Percentiles rank a stretch among this genome's conserved stretches.
Evolutionary conservation across 1,284 basidiomycete species (phyloP).

Genomic region (Malassezia psittaci): DNA sequence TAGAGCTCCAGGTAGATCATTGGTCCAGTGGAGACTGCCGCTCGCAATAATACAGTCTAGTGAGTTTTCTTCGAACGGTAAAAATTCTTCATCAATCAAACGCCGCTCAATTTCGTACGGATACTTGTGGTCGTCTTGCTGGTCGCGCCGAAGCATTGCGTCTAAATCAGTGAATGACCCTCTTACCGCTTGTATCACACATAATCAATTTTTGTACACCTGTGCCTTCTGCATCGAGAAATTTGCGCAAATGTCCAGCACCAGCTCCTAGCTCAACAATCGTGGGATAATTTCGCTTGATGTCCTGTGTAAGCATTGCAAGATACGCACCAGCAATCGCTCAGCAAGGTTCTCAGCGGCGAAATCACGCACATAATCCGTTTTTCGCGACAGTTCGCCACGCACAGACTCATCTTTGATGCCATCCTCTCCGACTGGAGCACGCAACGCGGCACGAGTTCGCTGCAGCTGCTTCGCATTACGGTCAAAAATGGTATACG

Average conservation of each 20-base stretch:
- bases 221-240: constrained; percentile 64
- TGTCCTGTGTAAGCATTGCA: constrained; percentile 57
- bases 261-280: constrained; percentile 87
- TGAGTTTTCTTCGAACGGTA: constrained; percentile 58
- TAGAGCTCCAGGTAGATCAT: constrained; percentile 86
- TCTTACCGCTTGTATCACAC: constrained; percentile 63
- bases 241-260: constrained; percentile 79
- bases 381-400: constrained; percentile 57
- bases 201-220: constrained; percentile 61
- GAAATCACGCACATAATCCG: constrained; percentile 86
- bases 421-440: constrained; percentile 50
- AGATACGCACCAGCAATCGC: constrained; percentile 60
- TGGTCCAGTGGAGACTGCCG: constrained; percentile 90
- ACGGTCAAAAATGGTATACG: constrained; percentile 65
- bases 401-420: constrained; percentile 22
- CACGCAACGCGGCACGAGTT: constrained; percentile 60
- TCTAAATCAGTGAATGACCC: not conserved
- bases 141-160: constrained; percentile 26
- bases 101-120: constrained; percentile 36
- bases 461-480: constrained; percentile 69
- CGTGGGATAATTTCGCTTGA: constrained; percentile 69
- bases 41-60: constrained; percentile 88
- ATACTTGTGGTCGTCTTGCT: constrained; percentile 27
- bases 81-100: constrained; percentile 38
- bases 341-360: constrained; percentile 84